phyloP scores from a whole-genome alignment of 768 basidiomycete genomes.

The Gymnopilus junonius region DNA sequence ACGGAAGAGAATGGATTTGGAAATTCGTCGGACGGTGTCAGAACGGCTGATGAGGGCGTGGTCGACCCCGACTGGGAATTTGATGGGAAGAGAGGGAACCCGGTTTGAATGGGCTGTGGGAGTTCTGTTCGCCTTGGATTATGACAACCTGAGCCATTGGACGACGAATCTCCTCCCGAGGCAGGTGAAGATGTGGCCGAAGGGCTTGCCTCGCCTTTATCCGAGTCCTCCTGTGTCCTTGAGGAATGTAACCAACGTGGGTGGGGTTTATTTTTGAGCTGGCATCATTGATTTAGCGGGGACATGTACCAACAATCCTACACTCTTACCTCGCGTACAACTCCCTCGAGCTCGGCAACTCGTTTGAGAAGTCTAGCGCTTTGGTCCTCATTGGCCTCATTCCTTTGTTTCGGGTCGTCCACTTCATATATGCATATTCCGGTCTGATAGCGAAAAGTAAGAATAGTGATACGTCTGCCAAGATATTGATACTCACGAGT shows the following conservation, averaged over 20 bases:
- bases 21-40: conserved; percentile 52
- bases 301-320: background rate
- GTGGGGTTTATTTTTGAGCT: conserved; percentile 78
- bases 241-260: conserved; percentile 62
- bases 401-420: conserved; percentile 69
- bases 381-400: conserved; percentile 57
- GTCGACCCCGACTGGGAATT: conserved; percentile 36
- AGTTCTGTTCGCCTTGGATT: conserved; percentile 15
- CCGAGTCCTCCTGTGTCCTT: conserved; percentile 42
- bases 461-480: background rate
- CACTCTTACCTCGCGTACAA: conserved; percentile 70
- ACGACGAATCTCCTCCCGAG: conserved; percentile 29
- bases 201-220: conserved; percentile 25
- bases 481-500: conserved; percentile 35
- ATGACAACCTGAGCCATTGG: background rate
- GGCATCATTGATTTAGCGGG: background rate
- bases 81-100: conserved; percentile 23
- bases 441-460: conserved; percentile 53
- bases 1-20: conserved; percentile 31
- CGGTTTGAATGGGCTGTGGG: background rate
- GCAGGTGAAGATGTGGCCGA: conserved; percentile 34
- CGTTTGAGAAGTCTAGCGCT: conserved; percentile 68
- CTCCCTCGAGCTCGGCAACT: conserved; percentile 82
- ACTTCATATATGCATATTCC: conserved; percentile 86
- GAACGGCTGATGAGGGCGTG: conserved; percentile 42